Evolutionary conservation across 768 basidiomycete genomes (phyloP).

Genomic region (Rhodotorula graminis): DNA sequence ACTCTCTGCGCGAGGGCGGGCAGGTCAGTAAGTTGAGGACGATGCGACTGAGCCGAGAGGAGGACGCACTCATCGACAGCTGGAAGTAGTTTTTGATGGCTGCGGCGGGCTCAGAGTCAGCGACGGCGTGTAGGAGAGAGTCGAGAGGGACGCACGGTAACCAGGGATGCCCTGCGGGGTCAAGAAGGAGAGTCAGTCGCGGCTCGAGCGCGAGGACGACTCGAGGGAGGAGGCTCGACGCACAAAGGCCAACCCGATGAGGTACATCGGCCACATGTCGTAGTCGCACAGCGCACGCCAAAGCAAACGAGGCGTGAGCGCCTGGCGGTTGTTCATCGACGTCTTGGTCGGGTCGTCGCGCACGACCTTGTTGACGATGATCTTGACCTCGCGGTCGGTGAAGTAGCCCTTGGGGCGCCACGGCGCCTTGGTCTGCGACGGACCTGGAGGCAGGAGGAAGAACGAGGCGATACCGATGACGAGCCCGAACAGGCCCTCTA

Average conservation of each 20-base stretch:
- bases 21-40: too few relatives aligned
- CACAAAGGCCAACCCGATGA: slow-evolving; percentile 46
- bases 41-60: too few relatives aligned
- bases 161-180: slow-evolving; percentile 44
- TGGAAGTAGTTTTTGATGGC: slow-evolving; percentile 42
- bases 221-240: too few relatives aligned
- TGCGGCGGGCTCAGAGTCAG: too few relatives aligned
- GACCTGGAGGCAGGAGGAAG: slow-evolving; percentile 45
- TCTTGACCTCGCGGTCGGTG: slow-evolving; percentile 45
- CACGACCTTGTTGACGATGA: slow-evolving; percentile 45
- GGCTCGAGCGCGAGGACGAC: too few relatives aligned
- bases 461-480: slow-evolving; percentile 45
- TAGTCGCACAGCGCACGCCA: slow-evolving; percentile 43
- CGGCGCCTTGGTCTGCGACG: slow-evolving; percentile 42
- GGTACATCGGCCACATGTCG: slow-evolving; percentile 46
- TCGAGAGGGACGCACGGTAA: too few relatives aligned
- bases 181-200: too few relatives aligned
- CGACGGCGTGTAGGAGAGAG: too few relatives aligned
- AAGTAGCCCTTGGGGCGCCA: slow-evolving; percentile 46
- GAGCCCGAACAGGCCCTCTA: slow-evolving; percentile 43
- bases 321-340: slow-evolving; percentile 37
- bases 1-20: too few relatives aligned
- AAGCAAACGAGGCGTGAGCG: slow-evolving; percentile 42
- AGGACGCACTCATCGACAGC: slow-evolving; percentile 27
- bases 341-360: slow-evolving; percentile 39